Conservation (phyloP, 192 early-diverging fungal species). For the Lobosporangium transversale region DNA sequence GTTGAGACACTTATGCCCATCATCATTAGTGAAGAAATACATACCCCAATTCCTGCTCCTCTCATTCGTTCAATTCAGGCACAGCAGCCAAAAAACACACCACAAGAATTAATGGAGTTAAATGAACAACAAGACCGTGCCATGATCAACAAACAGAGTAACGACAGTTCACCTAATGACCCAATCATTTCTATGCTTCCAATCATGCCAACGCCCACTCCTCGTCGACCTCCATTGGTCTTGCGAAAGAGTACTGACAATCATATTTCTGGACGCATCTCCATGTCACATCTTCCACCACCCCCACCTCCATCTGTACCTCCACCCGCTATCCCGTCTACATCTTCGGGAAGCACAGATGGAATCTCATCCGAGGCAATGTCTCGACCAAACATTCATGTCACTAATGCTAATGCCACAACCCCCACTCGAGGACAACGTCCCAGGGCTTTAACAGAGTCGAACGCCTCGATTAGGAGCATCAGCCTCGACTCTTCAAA, state of each 20-base stretch:
- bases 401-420: not conserved
- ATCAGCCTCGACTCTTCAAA: conserved; percentile 7
- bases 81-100: not conserved
- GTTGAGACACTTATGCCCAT: conserved; percentile 21
- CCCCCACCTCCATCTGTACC: conserved; percentile 34
- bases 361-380: conserved; percentile 7
- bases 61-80: not conserved
- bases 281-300: conserved; percentile 21
- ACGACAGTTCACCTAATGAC: not conserved
- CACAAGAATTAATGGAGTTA: not conserved
- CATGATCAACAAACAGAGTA: conserved; percentile 1
- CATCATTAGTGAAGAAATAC: conserved; percentile 27
- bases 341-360: not conserved
- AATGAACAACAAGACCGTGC: not conserved
- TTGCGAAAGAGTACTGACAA: conserved; percentile 22
- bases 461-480: conserved; percentile 7
- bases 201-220: conserved; percentile 10
- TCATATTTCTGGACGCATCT: conserved; percentile 4
- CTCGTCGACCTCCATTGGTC: conserved; percentile 6
- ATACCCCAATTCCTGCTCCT: not conserved
- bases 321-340: conserved; percentile 27
- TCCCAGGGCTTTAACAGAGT: conserved; percentile 14
- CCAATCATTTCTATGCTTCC: not conserved
- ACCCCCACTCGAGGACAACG: conserved; percentile 4
- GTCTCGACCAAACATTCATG: not conserved